phyloP scores from a whole-genome alignment of 305 asterid genomes.

The Solanum hybrid region DNA sequence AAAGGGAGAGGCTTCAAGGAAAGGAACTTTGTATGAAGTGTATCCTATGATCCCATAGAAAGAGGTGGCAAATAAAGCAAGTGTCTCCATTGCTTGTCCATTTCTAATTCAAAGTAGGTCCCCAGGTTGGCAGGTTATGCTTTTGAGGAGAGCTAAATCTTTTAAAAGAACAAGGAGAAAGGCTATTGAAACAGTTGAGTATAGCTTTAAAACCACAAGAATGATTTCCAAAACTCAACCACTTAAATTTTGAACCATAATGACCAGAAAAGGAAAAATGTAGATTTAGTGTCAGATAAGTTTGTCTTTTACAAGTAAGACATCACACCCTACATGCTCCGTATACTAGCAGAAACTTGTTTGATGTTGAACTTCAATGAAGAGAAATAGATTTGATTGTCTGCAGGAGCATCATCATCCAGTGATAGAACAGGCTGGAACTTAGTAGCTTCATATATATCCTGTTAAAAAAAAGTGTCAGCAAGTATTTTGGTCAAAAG shows the following conservation, averaged over 20 bases:
- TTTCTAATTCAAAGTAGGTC: background rate
- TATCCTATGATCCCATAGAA: background rate
- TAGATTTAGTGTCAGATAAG: background rate
- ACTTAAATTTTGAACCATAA: background rate
- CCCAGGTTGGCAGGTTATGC: background rate
- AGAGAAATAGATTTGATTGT: constrained; percentile 50
- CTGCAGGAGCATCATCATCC: constrained; percentile 45
- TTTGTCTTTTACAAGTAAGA: background rate
- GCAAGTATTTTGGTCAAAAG: background rate
- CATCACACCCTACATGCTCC: constrained; percentile 50
- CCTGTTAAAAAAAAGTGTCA: constrained; percentile 41
- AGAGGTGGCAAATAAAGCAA: background rate
- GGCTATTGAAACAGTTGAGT: background rate
- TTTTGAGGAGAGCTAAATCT: background rate
- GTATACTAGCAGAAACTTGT: constrained; percentile 43
- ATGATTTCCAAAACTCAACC: background rate
- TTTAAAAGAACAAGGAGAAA: background rate
- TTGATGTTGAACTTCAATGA: constrained; percentile 59
- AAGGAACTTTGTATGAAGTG: background rate
- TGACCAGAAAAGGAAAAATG: background rate
- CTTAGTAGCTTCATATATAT: constrained; percentile 91
- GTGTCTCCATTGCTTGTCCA: background rate
- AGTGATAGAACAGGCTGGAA: constrained; percentile 60
- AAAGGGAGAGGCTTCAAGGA: background rate
- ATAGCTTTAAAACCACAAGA: background rate